These are phyloP conservation scores for Aspergillus ochraceoroseus DNA, from an alignment of 2,329 filamentous ascomycete genomes.

Conservation along the genomic window DNA sequence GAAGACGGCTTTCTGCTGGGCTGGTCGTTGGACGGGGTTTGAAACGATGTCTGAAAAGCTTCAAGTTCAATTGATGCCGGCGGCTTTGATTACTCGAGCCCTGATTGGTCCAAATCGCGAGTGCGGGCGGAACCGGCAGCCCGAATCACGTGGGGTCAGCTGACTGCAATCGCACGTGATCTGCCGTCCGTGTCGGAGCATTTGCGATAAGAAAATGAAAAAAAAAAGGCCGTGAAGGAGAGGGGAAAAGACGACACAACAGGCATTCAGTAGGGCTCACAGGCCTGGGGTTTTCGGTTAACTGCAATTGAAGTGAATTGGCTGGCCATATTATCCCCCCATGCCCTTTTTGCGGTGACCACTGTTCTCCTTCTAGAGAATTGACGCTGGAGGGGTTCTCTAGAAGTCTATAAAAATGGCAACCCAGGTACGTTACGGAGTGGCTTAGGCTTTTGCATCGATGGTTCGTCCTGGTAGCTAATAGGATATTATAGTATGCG, in stretches of 20 bases:
- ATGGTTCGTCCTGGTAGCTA: too few relatives aligned
- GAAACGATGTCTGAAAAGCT: constrained; percentile 40
- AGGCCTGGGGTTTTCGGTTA: not conserved
- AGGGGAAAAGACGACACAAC: constrained; percentile 12
- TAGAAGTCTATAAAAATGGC: constrained; percentile 57
- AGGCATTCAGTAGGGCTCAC: not conserved
- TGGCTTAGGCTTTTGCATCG: too few relatives aligned
- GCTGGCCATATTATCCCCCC: constrained; percentile 12
- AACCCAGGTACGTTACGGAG: constrained; percentile 50
- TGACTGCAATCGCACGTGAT: constrained; percentile 23
- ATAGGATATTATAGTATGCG: constrained; percentile 61
- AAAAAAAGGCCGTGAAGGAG: constrained; percentile 5
- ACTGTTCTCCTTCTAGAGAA: constrained; percentile 64
- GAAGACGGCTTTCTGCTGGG: constrained; percentile 23
- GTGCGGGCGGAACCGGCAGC: constrained; percentile 38
- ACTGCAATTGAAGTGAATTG: not conserved
- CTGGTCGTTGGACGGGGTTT: constrained; percentile 28
- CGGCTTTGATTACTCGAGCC: constrained; percentile 34
- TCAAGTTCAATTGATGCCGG: constrained; percentile 35
- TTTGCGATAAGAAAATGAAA: constrained; percentile 14
- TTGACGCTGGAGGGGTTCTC: constrained; percentile 66
- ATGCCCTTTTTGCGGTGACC: constrained; percentile 57
- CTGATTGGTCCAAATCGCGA: constrained; percentile 41
- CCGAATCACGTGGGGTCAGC: constrained; percentile 26
- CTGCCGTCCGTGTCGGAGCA: constrained; percentile 2